Base-by-base conservation (phyloP, 2,329 filamentous ascomycete genomes). In the Trichophyton verrucosum region DNA sequence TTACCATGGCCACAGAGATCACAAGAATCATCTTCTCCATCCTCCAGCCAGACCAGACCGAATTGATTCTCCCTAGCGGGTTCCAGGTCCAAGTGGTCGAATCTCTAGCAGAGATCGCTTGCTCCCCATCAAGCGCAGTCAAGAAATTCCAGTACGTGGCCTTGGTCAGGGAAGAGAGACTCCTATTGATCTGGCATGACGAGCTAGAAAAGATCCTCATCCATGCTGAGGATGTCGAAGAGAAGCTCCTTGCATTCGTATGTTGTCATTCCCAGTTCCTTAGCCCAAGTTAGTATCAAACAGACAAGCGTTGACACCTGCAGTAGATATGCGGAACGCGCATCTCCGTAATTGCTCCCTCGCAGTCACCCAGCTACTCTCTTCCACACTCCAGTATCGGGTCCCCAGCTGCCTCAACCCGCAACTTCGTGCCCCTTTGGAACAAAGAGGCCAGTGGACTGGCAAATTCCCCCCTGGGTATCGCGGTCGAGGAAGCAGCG, bases 1-100 rank as follows among this genome's bases (percentile, higher is more conserved):
- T 80, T 61, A 80, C 79, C 8, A 78, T 81, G 75, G 75, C 74
- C 8, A 76, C 77, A 1, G 73, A 78, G 53, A 77, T 78, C 60
- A 77, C 77, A 30, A 72, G 75, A 20, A 75, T 75, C 15, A 75
- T 80, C 40, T 72, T 79, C 62, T 68, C 71, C n/a, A 71, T 71
- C 0, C 63, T 80, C 24, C 62, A 72, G 6, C 70, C 72, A 5
- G 69, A 70, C 38, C 76, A 79, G 60, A 74, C 70, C 0, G 77
- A 79, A 63, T 67, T 80, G 30, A 68, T 71, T 47, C 70, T 77
- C 61, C 68, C 67, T 24, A 71, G 70, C 58, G 76, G 77, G 3
- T 77, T 74, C 47, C 73, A 75, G 59, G 69, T 79, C 3, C 77
- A 79, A 61, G 71, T 80, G 30, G 69, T 77, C 57, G 76, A 78